phyloP scores from a whole-genome alignment of 2,329 filamentous ascomycete genomes.

The Colletotrichum theobromicola region DNA sequence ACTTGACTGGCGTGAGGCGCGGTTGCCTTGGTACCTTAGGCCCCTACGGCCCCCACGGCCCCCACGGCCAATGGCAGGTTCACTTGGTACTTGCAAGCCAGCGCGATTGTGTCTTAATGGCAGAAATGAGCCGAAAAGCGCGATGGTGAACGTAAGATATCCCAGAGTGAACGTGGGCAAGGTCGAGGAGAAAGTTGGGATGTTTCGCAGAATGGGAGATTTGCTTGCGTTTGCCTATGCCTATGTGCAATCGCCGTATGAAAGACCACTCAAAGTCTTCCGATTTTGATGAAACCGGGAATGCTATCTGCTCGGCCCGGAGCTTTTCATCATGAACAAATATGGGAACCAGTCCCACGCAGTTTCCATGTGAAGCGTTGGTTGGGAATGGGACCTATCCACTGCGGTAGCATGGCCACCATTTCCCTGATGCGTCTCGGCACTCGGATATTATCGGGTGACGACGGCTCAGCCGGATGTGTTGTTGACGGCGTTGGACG shows the following conservation, averaged over 20 bases:
- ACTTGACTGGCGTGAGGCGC: not conserved
- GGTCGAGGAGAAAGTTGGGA: not conserved
- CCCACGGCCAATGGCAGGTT: not conserved
- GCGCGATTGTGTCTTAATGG: not conserved
- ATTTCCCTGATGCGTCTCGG: not conserved
- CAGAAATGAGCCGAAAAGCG: not conserved
- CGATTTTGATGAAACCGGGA: not conserved
- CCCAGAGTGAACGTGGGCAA: not conserved
- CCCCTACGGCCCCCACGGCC: not conserved
- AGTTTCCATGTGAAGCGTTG: not conserved
- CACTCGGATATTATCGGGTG: not conserved
- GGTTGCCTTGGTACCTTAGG: not conserved
- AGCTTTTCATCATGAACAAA: not conserved
- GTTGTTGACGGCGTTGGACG: not conserved
- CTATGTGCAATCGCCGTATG: not conserved
- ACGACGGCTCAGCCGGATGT: not conserved
- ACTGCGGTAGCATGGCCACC: not conserved
- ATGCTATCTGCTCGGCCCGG: not conserved
- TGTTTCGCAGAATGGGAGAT: not conserved
- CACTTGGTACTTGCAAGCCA: not conserved
- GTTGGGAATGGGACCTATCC: not conserved
- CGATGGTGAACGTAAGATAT: not conserved
- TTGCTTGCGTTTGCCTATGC: not conserved
- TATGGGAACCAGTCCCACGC: not conserved
- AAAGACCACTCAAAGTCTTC: not conserved